Conservation (phyloP, 2,329 filamentous ascomycete species). For the Cephalotrichum gorgonifer region DNA sequence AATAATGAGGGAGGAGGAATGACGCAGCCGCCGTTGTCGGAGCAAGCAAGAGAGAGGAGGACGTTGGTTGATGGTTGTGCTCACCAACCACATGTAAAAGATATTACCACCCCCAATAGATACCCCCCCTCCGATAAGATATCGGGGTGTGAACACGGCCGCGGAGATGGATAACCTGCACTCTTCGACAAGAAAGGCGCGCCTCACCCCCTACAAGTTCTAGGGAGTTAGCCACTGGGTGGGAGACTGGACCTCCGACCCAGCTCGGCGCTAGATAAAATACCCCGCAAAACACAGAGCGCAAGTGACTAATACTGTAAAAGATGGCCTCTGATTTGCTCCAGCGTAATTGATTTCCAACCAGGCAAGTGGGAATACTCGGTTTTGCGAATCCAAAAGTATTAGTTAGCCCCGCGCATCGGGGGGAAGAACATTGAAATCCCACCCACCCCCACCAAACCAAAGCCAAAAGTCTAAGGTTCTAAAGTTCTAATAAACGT, state of each 20-base stretch:
- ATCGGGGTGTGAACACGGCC: background rate
- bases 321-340: constrained; percentile 1
- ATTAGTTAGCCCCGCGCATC: too few relatives aligned
- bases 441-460: too few relatives aligned
- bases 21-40: background rate
- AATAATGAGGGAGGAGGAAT: background rate
- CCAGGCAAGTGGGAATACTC: background rate
- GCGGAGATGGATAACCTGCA: background rate
- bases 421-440: background rate
- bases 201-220: background rate
- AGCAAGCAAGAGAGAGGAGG: background rate
- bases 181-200: too few relatives aligned
- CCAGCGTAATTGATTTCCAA: background rate
- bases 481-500: too few relatives aligned
- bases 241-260: too few relatives aligned
- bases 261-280: background rate
- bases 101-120: background rate
- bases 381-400: too few relatives aligned
- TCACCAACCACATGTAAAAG: too few relatives aligned
- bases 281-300: background rate
- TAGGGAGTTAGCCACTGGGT: too few relatives aligned
- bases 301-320: constrained; percentile 1
- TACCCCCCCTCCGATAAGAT: too few relatives aligned
- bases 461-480: too few relatives aligned
- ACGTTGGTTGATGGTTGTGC: too few relatives aligned